A percentile compares a stretch with the other conserved stretches of the same genome.
Evolutionary conservation across 1,139 yeast genomes (phyloP).

Genomic region (Protomyces arabidopsidicola): DNA sequence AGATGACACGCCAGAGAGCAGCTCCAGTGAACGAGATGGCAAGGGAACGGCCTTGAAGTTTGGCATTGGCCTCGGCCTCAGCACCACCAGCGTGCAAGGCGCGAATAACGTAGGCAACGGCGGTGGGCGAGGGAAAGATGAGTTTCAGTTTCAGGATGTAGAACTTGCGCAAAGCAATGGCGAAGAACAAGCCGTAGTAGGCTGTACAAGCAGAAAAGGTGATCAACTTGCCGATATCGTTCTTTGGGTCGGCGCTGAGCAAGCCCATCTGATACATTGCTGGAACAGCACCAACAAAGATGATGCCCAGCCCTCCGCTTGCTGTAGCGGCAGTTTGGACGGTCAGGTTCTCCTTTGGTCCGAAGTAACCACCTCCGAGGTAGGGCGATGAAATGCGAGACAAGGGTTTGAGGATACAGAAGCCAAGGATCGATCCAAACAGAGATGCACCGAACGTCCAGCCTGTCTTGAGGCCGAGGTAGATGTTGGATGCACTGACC

Average conservation of each 20-base stretch:
- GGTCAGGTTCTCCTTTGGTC: slow-evolving; percentile 28
- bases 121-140: slow-evolving; percentile 28
- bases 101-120: slow-evolving; percentile 27
- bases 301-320: slow-evolving; percentile 26
- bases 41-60: slow-evolving; percentile 16
- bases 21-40: slow-evolving; percentile 18
- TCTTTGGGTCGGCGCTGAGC: slow-evolving; percentile 17
- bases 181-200: slow-evolving; percentile 29
- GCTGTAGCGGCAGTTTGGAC: slow-evolving; percentile 28
- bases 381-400: slow-evolving; percentile 6
- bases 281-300: slow-evolving; percentile 27
- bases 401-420: slow-evolving; percentile 24
- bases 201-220: slow-evolving; percentile 28
- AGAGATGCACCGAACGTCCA: slow-evolving; percentile 28
- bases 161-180: slow-evolving; percentile 27
- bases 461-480: slow-evolving; percentile 29
- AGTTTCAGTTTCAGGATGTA: slow-evolving; percentile 26
- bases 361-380: slow-evolving; percentile 28
- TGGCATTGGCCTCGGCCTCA: slow-evolving; percentile 19
- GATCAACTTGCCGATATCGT: slow-evolving; percentile 24
- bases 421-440: slow-evolving; percentile 30
- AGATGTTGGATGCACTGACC: slow-evolving; percentile 29
- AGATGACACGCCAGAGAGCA: slow-evolving; percentile 16
- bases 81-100: slow-evolving; percentile 28
- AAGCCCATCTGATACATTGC: slow-evolving; percentile 26